Evolutionary conservation across 169 alveolate genomes (phyloP).

Genomic region (Toxoplasma gondii): DNA sequence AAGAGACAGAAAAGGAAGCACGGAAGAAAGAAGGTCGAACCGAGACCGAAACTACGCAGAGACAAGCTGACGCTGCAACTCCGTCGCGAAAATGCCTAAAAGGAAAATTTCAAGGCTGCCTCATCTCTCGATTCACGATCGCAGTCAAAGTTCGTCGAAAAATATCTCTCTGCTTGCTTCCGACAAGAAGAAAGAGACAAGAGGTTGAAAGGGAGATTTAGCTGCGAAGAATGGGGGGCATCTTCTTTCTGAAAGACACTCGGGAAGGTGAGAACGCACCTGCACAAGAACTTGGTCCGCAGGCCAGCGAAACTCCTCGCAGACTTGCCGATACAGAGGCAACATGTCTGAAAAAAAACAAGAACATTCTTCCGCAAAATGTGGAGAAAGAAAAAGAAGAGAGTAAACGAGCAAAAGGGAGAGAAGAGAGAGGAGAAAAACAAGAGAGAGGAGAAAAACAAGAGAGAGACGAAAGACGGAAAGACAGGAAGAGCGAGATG

Average conservation of each 20-base stretch:
- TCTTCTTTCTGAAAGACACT: too few species aligned
- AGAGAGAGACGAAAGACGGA: not conserved
- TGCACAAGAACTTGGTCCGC: slow-evolving; percentile 29
- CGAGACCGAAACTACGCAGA: too few species aligned
- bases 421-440: too few species aligned
- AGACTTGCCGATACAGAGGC: slow-evolving; percentile 30
- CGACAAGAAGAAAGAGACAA: not conserved
- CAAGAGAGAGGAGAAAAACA: not conserved
- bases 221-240: not conserved
- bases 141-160: too few species aligned
- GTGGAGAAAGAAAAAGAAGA: not conserved
- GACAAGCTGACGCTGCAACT: too few species aligned
- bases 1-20: too few species aligned
- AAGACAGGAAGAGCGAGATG: not conserved
- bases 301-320: slow-evolving; percentile 57
- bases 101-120: too few species aligned
- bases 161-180: too few species aligned
- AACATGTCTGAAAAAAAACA: slow-evolving; percentile 20
- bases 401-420: not conserved
- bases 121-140: too few species aligned
- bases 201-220: not conserved
- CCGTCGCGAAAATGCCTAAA: too few species aligned
- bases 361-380: not conserved
- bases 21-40: too few species aligned
- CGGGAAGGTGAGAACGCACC: not conserved